Evolutionary conservation across 2,329 filamentous ascomycete species (phyloP).

Genomic region (Cladosporium oxysporum): DNA sequence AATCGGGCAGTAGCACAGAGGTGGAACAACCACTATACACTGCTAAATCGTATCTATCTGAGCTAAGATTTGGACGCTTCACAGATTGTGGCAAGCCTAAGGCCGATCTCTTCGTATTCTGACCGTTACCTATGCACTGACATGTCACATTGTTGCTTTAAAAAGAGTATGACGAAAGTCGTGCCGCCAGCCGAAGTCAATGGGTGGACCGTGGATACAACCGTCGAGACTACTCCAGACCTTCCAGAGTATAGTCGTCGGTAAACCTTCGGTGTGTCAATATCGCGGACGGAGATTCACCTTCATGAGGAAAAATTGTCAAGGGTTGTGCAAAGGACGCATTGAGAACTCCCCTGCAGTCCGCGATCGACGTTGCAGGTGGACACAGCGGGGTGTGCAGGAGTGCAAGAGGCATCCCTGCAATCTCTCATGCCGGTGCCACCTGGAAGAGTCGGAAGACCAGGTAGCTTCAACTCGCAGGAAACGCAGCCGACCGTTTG

Average conservation of each 20-base stretch:
- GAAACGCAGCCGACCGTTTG: not conserved
- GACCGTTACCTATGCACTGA: slow-evolving; percentile 3
- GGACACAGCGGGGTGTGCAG: slow-evolving; percentile 14
- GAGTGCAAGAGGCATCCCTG: not conserved
- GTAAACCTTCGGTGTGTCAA: slow-evolving; percentile 3
- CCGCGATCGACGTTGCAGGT: slow-evolving; percentile 8
- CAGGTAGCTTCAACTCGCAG: not conserved
- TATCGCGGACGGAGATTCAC: not conserved
- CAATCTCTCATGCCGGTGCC: not conserved
- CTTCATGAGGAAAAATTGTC: not conserved
- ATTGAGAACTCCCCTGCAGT: not conserved
- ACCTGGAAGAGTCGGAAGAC: not conserved
- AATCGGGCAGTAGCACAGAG: slow-evolving; percentile 11
- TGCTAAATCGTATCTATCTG: not conserved
- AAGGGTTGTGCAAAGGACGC: not conserved
- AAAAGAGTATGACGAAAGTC: slow-evolving; percentile 18
- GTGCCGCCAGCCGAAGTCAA: slow-evolving; percentile 11
- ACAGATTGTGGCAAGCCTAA: slow-evolving; percentile 2
- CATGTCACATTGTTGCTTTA: slow-evolving; percentile 13
- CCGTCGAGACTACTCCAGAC: not conserved
- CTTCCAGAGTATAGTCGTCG: not conserved
- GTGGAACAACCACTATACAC: slow-evolving; percentile 6
- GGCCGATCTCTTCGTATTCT: slow-evolving; percentile 20
- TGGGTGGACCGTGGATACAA: not conserved
- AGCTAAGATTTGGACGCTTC: not conserved